Conservation (phyloP, 2,329 filamentous ascomycete genomes). For the Colletotrichum tanaceti region DNA sequence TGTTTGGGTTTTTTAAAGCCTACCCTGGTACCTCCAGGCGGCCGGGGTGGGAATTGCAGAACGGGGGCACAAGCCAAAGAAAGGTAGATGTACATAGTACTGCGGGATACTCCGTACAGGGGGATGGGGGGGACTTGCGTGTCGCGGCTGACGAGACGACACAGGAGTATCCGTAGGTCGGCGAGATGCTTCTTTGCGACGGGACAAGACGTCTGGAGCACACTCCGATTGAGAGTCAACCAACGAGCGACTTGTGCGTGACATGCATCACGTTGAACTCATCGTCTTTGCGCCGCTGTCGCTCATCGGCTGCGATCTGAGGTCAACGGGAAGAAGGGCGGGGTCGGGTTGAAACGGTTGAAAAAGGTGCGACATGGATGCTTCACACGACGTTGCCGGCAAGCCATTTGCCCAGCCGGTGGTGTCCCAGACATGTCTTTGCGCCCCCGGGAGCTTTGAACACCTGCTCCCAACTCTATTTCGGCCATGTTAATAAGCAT, state of each 20-base stretch:
- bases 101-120: too few species aligned
- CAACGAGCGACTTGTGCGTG: not conserved
- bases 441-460: constrained; percentile 34
- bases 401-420: constrained; percentile 6
- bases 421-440: constrained; percentile 9
- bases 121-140: not conserved
- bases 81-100: not conserved
- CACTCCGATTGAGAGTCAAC: too few species aligned
- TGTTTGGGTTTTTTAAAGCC: constrained; percentile 1
- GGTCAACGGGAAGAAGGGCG: not conserved
- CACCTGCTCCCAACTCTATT: constrained; percentile 39
- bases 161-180: not conserved
- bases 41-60: constrained; percentile 3
- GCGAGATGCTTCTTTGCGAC: constrained; percentile 1
- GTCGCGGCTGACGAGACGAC: not conserved
- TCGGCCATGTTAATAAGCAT: constrained; percentile 1
- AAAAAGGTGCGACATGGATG: constrained; percentile 34
- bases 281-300: constrained; percentile 17
- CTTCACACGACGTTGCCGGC: constrained; percentile 7
- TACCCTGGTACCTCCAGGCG: constrained; percentile 12
- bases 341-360: constrained; percentile 33
- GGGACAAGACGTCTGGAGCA: not conserved
- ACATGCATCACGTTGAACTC: constrained; percentile 7
- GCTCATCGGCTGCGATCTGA: constrained; percentile 6
- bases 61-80: constrained; percentile 17